These are phyloP conservation scores for Sordaria brevicollis DNA, from an alignment of 495 filamentous ascomycete species.

Conservation along the genomic window DNA sequence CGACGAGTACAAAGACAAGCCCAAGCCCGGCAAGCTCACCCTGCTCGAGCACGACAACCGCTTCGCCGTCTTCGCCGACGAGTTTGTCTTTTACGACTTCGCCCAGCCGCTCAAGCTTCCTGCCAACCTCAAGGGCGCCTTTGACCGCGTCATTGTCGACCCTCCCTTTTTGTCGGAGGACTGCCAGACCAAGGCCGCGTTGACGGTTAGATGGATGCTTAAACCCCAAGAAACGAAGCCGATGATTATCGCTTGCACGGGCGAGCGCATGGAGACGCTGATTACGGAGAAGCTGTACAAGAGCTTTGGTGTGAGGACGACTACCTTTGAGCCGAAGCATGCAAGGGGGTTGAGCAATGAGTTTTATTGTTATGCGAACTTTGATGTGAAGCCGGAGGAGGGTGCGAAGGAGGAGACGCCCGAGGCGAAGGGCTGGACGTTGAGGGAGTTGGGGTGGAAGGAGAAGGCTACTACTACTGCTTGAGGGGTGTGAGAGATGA, in stretches of 20 bases:
- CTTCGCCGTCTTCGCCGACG: conserved; percentile 53
- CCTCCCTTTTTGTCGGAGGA: conserved; percentile 71
- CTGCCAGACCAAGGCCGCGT: conserved; percentile 71
- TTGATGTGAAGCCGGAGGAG: conserved; percentile 37
- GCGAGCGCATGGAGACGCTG: conserved; percentile 53
- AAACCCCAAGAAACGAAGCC: conserved; percentile 16
- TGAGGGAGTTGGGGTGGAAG: background rate
- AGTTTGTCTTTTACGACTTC: conserved; percentile 68
- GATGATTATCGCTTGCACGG: conserved; percentile 57
- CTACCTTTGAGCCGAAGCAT: conserved; percentile 53
- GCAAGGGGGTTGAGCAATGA: conserved; percentile 63
- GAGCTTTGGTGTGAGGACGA: conserved; percentile 40
- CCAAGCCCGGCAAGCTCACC: conserved; percentile 43
- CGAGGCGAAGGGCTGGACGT: background rate
- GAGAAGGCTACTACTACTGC: background rate
- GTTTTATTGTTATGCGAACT: conserved; percentile 70
- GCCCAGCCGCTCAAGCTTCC: conserved; percentile 53
- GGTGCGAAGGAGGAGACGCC: background rate
- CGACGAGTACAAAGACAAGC: conserved; percentile 16
- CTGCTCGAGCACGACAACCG: conserved; percentile 64
- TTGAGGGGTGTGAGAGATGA: background rate
- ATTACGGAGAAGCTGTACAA: conserved; percentile 40
- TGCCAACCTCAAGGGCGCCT: conserved; percentile 47
- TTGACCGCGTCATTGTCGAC: conserved; percentile 60
- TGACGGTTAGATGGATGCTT: conserved; percentile 62